Evolutionary conservation across 768 basidiomycete genomes (phyloP).

Genomic region (Lepiota venenata): DNA sequence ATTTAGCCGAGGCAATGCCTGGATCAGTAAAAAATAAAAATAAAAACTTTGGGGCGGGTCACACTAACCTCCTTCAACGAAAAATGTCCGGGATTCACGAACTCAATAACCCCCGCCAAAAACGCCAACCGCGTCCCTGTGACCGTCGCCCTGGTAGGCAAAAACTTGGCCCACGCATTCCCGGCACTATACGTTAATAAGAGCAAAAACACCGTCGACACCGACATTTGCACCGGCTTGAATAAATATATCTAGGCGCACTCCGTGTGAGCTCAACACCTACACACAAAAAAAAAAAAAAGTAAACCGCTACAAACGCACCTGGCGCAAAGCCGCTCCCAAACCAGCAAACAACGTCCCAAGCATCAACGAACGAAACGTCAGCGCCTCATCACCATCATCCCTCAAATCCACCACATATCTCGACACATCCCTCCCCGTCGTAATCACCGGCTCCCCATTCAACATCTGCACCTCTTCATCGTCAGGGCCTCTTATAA

Average conservation of each 20-base stretch:
- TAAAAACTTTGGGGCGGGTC: no score
- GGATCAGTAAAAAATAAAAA: not conserved
- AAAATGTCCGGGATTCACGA: constrained; percentile 59
- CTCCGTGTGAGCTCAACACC: not conserved
- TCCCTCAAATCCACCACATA: constrained; percentile 56
- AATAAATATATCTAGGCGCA: constrained; percentile 6
- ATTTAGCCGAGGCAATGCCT: not conserved
- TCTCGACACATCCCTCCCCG: constrained; percentile 48
- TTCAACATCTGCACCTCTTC: constrained; percentile 29
- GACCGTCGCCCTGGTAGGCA: constrained; percentile 40
- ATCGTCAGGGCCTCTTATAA: constrained; percentile 15
- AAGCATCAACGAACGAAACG: constrained; percentile 52
- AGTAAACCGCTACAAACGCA: constrained; percentile 18
- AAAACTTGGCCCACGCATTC: constrained; percentile 43
- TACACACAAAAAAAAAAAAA: not conserved
- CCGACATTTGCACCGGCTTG: constrained; percentile 50
- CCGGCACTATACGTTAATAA: constrained; percentile 52
- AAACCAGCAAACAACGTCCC: constrained; percentile 56
- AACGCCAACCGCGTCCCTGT: constrained; percentile 39
- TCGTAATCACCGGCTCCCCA: constrained; percentile 39
- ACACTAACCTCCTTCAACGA: constrained; percentile 50
- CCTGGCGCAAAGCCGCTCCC: constrained; percentile 57
- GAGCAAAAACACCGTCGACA: constrained; percentile 56
- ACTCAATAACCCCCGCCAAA: constrained; percentile 36
- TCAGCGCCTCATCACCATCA: constrained; percentile 52